Evolutionary conservation across 495 filamentous ascomycete species (phyloP).

Genomic region (Xylaria grammica): DNA sequence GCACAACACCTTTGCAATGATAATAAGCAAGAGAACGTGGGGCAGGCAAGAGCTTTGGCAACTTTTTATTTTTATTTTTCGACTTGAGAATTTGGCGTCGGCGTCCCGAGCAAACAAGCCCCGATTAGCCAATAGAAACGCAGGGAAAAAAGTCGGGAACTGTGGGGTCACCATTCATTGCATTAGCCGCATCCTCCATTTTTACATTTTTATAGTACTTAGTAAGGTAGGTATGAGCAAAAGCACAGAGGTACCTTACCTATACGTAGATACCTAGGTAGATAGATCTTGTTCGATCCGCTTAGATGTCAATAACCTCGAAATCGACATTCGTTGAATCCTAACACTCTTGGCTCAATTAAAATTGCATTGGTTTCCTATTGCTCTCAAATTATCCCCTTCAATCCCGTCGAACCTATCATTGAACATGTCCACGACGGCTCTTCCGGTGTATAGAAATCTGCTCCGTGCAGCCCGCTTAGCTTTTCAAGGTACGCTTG

Average conservation of each 20-base stretch:
- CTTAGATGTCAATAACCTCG: no score
- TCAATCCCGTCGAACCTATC: background rate
- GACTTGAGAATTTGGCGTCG: conserved; percentile 16
- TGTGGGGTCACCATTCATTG: background rate
- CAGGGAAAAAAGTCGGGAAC: background rate
- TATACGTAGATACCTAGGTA: no score
- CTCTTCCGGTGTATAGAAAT: conserved; percentile 79
- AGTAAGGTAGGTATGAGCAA: no score
- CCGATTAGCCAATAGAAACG: conserved; percentile 1
- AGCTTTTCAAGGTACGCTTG: conserved; percentile 75
- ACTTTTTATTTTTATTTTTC: conserved; percentile 22
- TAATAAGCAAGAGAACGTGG: conserved; percentile 19
- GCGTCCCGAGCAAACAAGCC: background rate
- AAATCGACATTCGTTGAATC: no score
- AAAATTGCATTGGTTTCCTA: background rate
- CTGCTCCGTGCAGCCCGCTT: conserved; percentile 81
- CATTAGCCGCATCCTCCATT: background rate
- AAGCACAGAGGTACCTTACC: no score
- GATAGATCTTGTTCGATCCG: no score
- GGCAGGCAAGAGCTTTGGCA: conserved; percentile 14
- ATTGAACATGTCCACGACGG: conserved; percentile 50
- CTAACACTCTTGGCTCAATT: no score
- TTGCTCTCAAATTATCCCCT: background rate
- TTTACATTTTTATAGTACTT: no score
- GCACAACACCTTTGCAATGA: background rate